A percentile compares a stretch with the other conserved stretches of the same genome.
These are phyloP conservation scores for Globisporangium sylvaticum DNA, from an alignment of 352 stramenopile genomes.

Conservation along the genomic window DNA sequence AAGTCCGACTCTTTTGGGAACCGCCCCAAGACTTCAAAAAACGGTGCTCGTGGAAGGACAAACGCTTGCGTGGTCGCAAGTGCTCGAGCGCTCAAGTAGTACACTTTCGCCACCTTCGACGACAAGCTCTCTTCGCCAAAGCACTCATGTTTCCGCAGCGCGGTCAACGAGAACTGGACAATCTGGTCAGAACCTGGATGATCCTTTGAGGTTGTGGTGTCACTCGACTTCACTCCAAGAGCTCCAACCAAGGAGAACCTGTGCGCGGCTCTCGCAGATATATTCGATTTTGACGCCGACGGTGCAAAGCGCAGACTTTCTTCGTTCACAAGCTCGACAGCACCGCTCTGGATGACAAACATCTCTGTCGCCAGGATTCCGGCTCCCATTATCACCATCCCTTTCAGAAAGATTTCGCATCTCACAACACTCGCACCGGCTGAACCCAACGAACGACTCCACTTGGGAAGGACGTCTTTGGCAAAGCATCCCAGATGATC, in stretches of 20 bases:
- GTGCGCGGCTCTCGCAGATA: neutral
- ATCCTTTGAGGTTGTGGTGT: neutral
- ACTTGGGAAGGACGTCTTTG: neutral
- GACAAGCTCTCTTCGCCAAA: neutral
- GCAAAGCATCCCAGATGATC: neutral
- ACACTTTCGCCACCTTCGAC: neutral
- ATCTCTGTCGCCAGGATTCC: neutral
- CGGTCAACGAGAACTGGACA: neutral
- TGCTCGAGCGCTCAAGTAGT: neutral
- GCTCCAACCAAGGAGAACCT: neutral
- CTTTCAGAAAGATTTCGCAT: neutral
- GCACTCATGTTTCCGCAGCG: neutral
- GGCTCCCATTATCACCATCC: neutral
- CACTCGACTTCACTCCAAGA: neutral
- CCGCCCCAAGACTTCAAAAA: neutral
- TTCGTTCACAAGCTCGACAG: neutral
- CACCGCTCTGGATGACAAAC: neutral
- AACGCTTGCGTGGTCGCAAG: neutral
- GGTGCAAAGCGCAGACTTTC: neutral
- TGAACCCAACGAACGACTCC: neutral
- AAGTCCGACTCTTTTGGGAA: neutral
- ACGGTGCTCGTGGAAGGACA: neutral
- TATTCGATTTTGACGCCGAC: neutral
- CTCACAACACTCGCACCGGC: neutral
- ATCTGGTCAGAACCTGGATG: neutral